Evolutionary conservation across 2,329 filamentous ascomycete genomes (phyloP), one percentile per base, ranked within the genome.

Genomic region (Zymoseptoria ardabiliae): DNA sequence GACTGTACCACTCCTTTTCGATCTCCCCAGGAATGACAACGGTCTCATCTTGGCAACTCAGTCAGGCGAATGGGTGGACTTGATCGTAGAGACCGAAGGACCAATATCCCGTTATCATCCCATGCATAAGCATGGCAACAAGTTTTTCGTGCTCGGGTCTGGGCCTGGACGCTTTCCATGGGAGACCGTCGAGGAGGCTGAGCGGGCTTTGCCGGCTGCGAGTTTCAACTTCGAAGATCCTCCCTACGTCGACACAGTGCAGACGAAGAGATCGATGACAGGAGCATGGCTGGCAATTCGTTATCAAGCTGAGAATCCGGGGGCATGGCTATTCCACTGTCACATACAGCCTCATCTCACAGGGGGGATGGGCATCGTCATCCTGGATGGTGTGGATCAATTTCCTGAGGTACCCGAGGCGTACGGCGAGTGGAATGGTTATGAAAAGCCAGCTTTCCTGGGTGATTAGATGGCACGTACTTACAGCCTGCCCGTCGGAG

Each of bases 81-180:
- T n/a, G n/a, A n/a, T n/a, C n/a, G n/a, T n/a, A n/a, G n/a, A n/a
- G n/a, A n/a, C n/a, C n/a, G n/a, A n/a, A n/a, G n/a, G n/a, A n/a
- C n/a, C n/a, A n/a, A n/a, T n/a, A n/a, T n/a, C n/a, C n/a, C n/a
- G n/a, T n/a, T n/a, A n/a, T n/a, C 85, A 87, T 60, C 81, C 83
- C 0, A 81, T 87, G 55, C 85, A 87, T 76, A 86, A 86, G 74
- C 85, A 87, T 71, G 79, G 80, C 53, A 83, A 80, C 65, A 85
- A 84, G 68, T n/a, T n/a, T n/a, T n/a, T n/a, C n/a, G n/a, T n/a
- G n/a, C n/a, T n/a, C n/a, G n/a, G n/a, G n/a, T n/a, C n/a, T n/a
- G n/a, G n/a, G n/a, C n/a, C n/a, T n/a, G n/a, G n/a, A n/a, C n/a
- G n/a, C n/a, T n/a, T n/a, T n/a, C n/a, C n/a, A n/a, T 87, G 80